Conservation (phyloP, 192 early-diverging fungal species). For the Jimgerdemannia flammicorona region DNA sequence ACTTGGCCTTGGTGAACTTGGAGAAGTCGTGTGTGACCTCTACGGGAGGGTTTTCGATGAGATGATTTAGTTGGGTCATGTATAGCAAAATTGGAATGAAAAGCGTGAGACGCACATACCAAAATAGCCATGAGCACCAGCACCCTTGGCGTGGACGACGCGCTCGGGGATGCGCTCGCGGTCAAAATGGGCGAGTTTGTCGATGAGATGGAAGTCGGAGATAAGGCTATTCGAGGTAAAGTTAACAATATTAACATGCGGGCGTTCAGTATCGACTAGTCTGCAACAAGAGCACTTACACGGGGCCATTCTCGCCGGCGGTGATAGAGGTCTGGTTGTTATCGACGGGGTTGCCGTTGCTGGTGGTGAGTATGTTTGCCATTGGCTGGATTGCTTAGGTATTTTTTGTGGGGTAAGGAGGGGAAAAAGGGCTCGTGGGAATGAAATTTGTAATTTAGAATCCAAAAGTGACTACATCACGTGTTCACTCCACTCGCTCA, state of each 20-base stretch:
- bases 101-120: not conserved
- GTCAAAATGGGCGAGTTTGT: slow-evolving; percentile 78
- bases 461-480: too few relatives aligned
- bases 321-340: slow-evolving; percentile 74
- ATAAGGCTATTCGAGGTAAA: slow-evolving; percentile 25
- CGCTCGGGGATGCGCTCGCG: slow-evolving; percentile 76
- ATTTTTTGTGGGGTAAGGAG: not conserved
- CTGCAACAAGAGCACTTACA: slow-evolving; percentile 19
- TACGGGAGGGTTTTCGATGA: not conserved
- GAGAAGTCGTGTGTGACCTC: slow-evolving; percentile 71
- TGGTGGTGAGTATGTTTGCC: slow-evolving; percentile 26
- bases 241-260: not conserved
- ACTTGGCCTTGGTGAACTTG: slow-evolving; percentile 68
- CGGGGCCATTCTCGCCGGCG: slow-evolving; percentile 62
- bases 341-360: slow-evolving; percentile 65
- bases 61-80: not conserved
- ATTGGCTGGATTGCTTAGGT: not conserved
- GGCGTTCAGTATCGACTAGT: not conserved
- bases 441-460: too few relatives aligned
- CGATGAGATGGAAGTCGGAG: slow-evolving; percentile 74
- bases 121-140: slow-evolving; percentile 78
- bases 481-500: too few relatives aligned
- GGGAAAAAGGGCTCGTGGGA: not conserved
- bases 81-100: not conserved
- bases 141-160: slow-evolving; percentile 79